A percentile compares a stretch with the other conserved stretches of the same genome.
phyloP scores from a whole-genome alignment of 345 rosid species.

The Arabis hirsuta region DNA sequence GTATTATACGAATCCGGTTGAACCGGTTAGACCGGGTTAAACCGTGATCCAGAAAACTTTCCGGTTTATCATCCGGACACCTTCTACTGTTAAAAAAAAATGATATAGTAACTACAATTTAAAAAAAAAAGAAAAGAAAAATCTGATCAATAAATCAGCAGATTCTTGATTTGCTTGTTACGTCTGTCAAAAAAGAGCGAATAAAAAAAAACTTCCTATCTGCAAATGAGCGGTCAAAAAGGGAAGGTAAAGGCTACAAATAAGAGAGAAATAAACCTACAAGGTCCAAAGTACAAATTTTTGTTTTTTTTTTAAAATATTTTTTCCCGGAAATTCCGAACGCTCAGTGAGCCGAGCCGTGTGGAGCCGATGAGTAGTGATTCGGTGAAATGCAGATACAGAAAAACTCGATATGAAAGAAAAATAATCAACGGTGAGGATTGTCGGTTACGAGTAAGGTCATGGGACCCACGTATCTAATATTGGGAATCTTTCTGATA shows the following conservation, averaged over 20 bases:
- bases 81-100: too few relatives aligned
- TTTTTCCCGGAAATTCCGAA: constrained; percentile 17
- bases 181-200: constrained; percentile 34
- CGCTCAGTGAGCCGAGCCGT: constrained; percentile 34
- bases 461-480: constrained; percentile 40
- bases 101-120: too few relatives aligned
- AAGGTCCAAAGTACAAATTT: background rate
- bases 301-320: too few relatives aligned
- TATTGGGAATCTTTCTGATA: constrained; percentile 50
- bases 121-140: too few relatives aligned
- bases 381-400: constrained; percentile 4
- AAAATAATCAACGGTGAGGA: constrained; percentile 48
- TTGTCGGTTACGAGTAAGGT: constrained; percentile 37
- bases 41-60: too few relatives aligned
- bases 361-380: constrained; percentile 20
- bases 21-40: too few relatives aligned
- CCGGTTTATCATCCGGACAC: too few relatives aligned
- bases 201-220: constrained; percentile 16
- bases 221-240: constrained; percentile 34
- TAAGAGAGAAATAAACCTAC: constrained; percentile 20
- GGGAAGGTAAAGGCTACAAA: constrained; percentile 22
- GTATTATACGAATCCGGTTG: too few relatives aligned
- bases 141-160: constrained; percentile 1
- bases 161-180: constrained; percentile 43
- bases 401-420: background rate